phyloP scores from a whole-genome alignment of 306 rosid species.

The Cicer chorassanicum region DNA sequence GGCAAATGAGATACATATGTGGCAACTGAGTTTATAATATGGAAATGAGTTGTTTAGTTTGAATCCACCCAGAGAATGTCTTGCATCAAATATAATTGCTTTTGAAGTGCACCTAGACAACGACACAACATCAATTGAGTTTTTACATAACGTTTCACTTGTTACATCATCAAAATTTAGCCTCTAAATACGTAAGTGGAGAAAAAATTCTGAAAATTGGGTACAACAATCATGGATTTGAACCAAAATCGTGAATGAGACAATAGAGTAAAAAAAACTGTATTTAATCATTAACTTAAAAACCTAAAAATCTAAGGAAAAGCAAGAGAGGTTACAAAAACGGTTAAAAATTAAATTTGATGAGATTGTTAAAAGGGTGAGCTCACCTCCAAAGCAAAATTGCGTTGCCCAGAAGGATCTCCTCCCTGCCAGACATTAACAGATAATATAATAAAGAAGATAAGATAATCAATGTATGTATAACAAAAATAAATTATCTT shows the following conservation, averaged over 20 bases:
- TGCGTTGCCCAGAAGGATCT: slow-evolving; percentile 87
- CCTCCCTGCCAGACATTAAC: slow-evolving; percentile 55
- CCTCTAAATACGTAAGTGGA: no score
- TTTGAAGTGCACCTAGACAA: neutral
- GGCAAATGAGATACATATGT: neutral
- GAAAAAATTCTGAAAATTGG: neutral
- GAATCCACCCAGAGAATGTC: neutral
- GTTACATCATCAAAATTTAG: neutral
- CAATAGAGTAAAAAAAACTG: no score
- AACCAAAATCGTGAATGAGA: no score
- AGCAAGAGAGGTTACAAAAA: neutral
- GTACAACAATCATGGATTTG: neutral
- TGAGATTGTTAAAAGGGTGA: slow-evolving; percentile 5
- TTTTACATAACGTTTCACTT: neutral
- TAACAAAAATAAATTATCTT: neutral
- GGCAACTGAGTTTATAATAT: neutral
- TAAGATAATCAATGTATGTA: neutral
- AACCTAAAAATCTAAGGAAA: neutral
- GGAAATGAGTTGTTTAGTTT: neutral
- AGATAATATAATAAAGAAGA: neutral
- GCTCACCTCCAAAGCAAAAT: slow-evolving; percentile 70
- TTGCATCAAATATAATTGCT: neutral
- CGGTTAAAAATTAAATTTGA: neutral
- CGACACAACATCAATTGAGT: neutral
- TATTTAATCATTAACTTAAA: no score